A percentile compares a stretch with the other conserved stretches of the same genome.
phyloP scores from a whole-genome alignment of 768 basidiomycete genomes.

The Polyporus arcularius region DNA sequence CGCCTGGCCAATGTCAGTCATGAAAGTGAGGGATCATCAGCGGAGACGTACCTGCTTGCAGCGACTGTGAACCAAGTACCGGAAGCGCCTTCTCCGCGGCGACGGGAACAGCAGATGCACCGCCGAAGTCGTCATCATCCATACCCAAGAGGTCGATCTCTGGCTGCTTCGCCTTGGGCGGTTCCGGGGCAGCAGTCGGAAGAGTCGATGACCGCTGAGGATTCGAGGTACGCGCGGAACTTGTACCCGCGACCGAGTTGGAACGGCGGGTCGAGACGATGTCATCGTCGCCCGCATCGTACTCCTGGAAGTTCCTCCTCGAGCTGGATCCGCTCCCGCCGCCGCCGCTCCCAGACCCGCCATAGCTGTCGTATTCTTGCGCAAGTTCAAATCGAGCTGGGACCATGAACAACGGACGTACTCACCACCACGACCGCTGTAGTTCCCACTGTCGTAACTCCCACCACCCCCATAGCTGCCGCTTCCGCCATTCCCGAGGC shows the following conservation, averaged over 20 bases:
- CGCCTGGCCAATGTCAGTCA: background rate
- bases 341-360: background rate
- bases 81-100: slow-evolving; percentile 55
- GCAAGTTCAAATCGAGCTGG: background rate
- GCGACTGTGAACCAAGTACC: slow-evolving; percentile 33
- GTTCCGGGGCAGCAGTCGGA: slow-evolving; percentile 27
- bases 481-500: slow-evolving; percentile 28
- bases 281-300: slow-evolving; percentile 95
- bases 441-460: slow-evolving; percentile 27
- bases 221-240: slow-evolving; percentile 32
- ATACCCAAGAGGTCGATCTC: slow-evolving; percentile 79
- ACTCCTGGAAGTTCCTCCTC: slow-evolving; percentile 81
- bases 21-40: background rate
- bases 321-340: slow-evolving; percentile 42
- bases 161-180: slow-evolving; percentile 43
- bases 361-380: slow-evolving; percentile 1
- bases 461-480: slow-evolving; percentile 39
- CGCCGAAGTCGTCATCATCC: slow-evolving; percentile 57
- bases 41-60: slow-evolving; percentile 12
- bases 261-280: slow-evolving; percentile 35
- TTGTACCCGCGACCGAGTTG: slow-evolving; percentile 39
- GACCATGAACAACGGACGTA: background rate
- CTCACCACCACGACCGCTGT: slow-evolving; percentile 32
- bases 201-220: slow-evolving; percentile 43
- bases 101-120: slow-evolving; percentile 30